A percentile compares a stretch with the other conserved stretches of the same genome.
These are phyloP conservation scores for Aspergillus ustus DNA, from an alignment of 2,329 filamentous ascomycete species.

Conservation along the genomic window DNA sequence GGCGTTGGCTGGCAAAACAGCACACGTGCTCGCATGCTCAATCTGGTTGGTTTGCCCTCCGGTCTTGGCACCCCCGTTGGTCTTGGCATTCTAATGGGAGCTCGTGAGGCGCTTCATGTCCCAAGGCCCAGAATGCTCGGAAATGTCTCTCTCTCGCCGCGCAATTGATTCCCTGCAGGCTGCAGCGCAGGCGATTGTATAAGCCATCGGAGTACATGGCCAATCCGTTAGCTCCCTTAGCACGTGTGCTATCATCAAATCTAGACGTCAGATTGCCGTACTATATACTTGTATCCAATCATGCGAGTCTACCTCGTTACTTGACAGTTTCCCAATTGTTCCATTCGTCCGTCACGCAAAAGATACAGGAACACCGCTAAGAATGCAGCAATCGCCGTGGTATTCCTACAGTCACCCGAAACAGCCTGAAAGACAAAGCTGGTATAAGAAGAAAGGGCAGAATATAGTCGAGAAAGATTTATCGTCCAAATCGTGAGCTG, in stretches of 20 bases:
- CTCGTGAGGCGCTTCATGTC: too few relatives aligned
- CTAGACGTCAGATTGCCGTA: constrained; percentile 1
- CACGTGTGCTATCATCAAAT: neutral
- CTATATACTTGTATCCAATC: constrained; percentile 11
- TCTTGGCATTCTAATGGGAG: neutral
- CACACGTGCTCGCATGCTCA: constrained; percentile 4
- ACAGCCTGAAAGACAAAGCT: constrained; percentile 9
- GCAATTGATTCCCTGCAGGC: neutral
- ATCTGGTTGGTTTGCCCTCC: neutral
- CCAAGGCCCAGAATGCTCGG: neutral
- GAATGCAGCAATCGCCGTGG: constrained; percentile 15
- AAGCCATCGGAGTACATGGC: neutral
- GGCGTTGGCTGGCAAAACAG: neutral
- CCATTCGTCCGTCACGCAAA: neutral
- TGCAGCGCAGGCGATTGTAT: neutral
- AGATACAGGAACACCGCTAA: constrained; percentile 10
- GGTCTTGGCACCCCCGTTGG: neutral
- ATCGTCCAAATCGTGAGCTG: constrained; percentile 50
- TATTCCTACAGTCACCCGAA: constrained; percentile 16
- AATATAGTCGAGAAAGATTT: constrained; percentile 6
- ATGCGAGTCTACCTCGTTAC: neutral
- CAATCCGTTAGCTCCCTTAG: neutral
- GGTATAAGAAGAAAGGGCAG: neutral
- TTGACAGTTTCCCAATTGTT: neutral
- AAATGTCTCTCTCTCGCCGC: neutral